Base-by-base conservation (phyloP, 2,329 filamentous ascomycete genomes). In the Simplicillium sp. region DNA sequence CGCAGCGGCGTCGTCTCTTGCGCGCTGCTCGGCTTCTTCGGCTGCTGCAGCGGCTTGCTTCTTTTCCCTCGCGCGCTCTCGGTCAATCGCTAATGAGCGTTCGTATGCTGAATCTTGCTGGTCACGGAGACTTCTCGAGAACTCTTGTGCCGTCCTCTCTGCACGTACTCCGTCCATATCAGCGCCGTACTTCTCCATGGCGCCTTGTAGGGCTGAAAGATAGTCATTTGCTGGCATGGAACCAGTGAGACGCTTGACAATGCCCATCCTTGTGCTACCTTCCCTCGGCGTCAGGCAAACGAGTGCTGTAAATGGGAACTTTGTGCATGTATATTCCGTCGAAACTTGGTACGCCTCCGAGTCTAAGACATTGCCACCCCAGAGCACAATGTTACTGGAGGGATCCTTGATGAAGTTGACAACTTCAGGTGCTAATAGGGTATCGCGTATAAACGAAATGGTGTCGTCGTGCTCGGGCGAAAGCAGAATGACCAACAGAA, bases 391-490 rank as follows among this genome's bases (percentile, higher is more conserved):
- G 55, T 90, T 84, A 60, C 88, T 88, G 29, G 71, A 62, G 1
- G 84, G 77, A 44, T 90, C 76, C 48, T 79, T 82, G 50, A 97
- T 61, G 53, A 87, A 94, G 6, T 71, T 66, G 11, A 81, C 70
- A 3, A 96, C 80, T 34, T 89, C 82, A 1, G 77, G 75, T 1
- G 82, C 74, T 7, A 96, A 73, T 0, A 98, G 72, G 0, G 88
- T 96, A 18, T 94, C 82, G 33, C 77, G 77, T 45, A 89, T 77
- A 64, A 94, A 98, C 1, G 75, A 70, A 16, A 79, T 73, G 1
- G 86, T 97, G 52, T 97, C 88, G 55, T 98, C 92, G 60, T 98
- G 90, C 61, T 97, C 92, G 0, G 89, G 87, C 1, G 89, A 94
- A 40, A 95, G 66, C 13, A 98, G 73, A 5, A 97, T 67, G 13